Evolutionary conservation across 177 flowering plant species (phyloP).

Genomic region (Vitis hybrid): DNA sequence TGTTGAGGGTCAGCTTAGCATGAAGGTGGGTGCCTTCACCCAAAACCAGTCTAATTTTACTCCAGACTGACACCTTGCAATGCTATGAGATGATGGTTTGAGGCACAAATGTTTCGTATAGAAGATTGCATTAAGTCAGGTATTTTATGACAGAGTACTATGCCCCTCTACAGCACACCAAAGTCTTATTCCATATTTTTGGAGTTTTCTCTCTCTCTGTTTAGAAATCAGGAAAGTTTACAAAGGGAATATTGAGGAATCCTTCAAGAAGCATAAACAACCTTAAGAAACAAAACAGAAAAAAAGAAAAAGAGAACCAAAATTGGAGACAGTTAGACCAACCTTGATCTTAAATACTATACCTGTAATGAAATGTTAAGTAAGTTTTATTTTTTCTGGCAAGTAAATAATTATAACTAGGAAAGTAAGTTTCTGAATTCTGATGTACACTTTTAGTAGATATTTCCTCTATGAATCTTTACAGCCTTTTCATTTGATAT

Average conservation of each 20-base stretch:
- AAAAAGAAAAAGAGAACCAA: too few species aligned
- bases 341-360: neutral
- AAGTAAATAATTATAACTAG: neutral
- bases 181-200: too few species aligned
- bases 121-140: too few species aligned
- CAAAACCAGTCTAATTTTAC: neutral
- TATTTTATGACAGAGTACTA: too few species aligned
- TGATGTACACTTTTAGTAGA: neutral
- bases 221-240: too few species aligned
- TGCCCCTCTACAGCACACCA: too few species aligned
- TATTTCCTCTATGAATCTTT: neutral
- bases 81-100: neutral
- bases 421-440: neutral
- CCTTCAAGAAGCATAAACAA: neutral
- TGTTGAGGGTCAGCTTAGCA: neutral
- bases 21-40: neutral
- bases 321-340: too few species aligned
- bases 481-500: too few species aligned
- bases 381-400: neutral
- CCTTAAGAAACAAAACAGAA: neutral
- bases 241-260: neutral
- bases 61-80: neutral
- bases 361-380: neutral
- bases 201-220: too few species aligned
- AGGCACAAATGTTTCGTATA: too few species aligned